Conservation (phyloP, 2,329 filamentous ascomycete genomes). For the Diaporthe ampelina region DNA sequence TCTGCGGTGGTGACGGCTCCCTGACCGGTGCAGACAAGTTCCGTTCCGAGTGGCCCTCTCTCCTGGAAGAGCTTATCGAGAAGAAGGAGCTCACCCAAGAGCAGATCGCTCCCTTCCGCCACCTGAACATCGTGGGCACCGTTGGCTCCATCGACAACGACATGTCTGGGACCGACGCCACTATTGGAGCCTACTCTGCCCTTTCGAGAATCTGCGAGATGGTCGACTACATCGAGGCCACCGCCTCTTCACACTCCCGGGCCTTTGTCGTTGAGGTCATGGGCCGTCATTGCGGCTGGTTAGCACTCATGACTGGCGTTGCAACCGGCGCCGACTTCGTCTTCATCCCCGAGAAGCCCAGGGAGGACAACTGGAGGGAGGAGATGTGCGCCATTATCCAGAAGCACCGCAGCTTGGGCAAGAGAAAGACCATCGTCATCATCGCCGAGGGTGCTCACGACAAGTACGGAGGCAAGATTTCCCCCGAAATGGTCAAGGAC, state of each 20-base stretch:
- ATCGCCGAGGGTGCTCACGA: slow-evolving; percentile 96
- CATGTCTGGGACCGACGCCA: slow-evolving; percentile 95
- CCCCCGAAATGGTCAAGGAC: slow-evolving; percentile 84
- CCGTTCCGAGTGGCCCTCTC: slow-evolving; percentile 89
- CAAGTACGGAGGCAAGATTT: slow-evolving; percentile 85
- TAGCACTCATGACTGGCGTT: slow-evolving; percentile 95
- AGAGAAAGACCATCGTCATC: slow-evolving; percentile 98
- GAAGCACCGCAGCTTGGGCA: slow-evolving; percentile 88
- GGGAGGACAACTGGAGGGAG: slow-evolving; percentile 87
- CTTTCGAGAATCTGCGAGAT: slow-evolving; percentile 94
- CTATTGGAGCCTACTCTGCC: slow-evolving; percentile 96
- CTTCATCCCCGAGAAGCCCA: slow-evolving; percentile 96
- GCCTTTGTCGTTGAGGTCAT: slow-evolving; percentile 99
- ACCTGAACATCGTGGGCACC: slow-evolving; percentile 95
- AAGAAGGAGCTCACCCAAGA: slow-evolving; percentile 78
- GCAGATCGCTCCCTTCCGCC: slow-evolving; percentile 81
- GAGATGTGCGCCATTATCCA: slow-evolving; percentile 87
- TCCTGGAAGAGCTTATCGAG: slow-evolving; percentile 86
- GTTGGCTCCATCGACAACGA: slow-evolving; percentile 99
- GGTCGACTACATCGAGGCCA: slow-evolving; percentile 97
- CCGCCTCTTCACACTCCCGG: slow-evolving; percentile 91
- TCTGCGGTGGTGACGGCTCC: slow-evolving; percentile 97
- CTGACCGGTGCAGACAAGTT: slow-evolving; percentile 96
- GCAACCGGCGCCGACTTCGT: slow-evolving; percentile 96
- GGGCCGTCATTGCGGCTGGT: slow-evolving; percentile 97